Base-by-base conservation (phyloP, 1,284 basidiomycete species). In the Rhodotorula sp. region DNA sequence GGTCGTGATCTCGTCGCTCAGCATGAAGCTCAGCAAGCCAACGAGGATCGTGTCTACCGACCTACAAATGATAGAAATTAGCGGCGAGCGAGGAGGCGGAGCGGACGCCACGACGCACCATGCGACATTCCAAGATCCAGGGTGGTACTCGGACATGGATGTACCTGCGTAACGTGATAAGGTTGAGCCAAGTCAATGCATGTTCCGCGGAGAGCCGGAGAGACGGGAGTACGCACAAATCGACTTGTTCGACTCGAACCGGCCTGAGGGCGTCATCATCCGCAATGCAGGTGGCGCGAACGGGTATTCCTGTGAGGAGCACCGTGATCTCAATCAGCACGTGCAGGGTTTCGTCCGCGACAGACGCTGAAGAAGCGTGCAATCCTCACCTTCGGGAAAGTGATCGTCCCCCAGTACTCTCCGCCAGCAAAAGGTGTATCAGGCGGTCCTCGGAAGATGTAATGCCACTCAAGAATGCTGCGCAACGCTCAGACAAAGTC, bases 1-100 rank as follows among this genome's bases (percentile, higher is more conserved):
- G 0, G 77, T 78, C 6, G 76, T 77, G 26, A 77, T 76, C 60
- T 78, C 77, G 18, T 77, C 76, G 5, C 65, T 66, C 11, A 76
- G 60, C 76, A 78, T 77, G 62, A 78, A 78, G 26, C 62, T 67
- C n/a, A 77, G 60, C 28, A 78, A 51, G 2, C 77, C 76, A 30
- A 74, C 72, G 26, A 78, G 62, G 61, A 77, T 78, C 8, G 75
- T 76, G 8, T 70, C 67, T 15, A 75, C 71, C 20, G 57, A 62
- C 75, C 75, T 76, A 9, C 73, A 37, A n/a, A 8, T 5, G 22
- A 30, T 4, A n/a, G 22, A 37, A 24, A 1, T 7, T 37, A 37
- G 15, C 8, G 34, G 54, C 8, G 54, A 18, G 55, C 10, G 34
- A 26, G 34, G 34, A 11, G 2, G 34, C 34, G 34, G 8, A n/a